Evolutionary conservation across 345 rosid species (phyloP).

Genomic region (Hypericum perforatum): DNA sequence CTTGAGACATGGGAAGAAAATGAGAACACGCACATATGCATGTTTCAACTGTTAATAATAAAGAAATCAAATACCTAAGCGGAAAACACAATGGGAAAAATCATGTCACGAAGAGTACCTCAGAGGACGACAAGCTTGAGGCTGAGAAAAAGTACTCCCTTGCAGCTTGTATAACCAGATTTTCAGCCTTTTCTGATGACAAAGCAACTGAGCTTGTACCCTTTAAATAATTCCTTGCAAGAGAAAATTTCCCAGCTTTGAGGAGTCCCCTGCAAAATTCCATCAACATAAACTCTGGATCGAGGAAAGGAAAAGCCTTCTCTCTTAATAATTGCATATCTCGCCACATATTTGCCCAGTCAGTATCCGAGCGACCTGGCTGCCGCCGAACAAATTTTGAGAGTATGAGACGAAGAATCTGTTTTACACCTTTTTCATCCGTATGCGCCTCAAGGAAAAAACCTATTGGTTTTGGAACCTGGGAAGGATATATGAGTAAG

Average conservation of each 20-base stretch:
- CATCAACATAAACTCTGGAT: constrained; percentile 71
- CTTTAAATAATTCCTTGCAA: constrained; percentile 85
- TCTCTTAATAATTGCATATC: constrained; percentile 71
- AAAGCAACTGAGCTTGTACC: constrained; percentile 76
- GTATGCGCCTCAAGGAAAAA: constrained; percentile 65
- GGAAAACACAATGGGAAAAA: constrained; percentile 6
- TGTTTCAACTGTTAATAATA: no score
- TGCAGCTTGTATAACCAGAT: constrained; percentile 85
- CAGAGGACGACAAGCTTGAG: constrained; percentile 75
- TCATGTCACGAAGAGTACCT: constrained; percentile 34
- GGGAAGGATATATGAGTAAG: constrained; percentile 16
- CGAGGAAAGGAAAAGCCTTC: constrained; percentile 85
- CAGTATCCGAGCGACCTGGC: constrained; percentile 79
- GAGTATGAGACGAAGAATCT: constrained; percentile 84
- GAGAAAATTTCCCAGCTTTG: constrained; percentile 96
- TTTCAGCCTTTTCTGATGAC: constrained; percentile 82
- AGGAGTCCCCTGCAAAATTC: constrained; percentile 95
- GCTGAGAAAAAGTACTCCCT: constrained; percentile 95
- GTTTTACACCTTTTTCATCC: constrained; percentile 84
- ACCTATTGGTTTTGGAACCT: constrained; percentile 83
- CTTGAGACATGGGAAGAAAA: no score
- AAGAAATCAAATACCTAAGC: constrained; percentile 1
- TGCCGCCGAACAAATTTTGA: constrained; percentile 87
- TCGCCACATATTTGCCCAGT: constrained; percentile 98
- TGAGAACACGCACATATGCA: no score